Percentiles rank a stretch among this genome's conserved stretches.
Conservation (phyloP, 176 grass and related monocot species). For the Hyparrhenia diplandra region DNA sequence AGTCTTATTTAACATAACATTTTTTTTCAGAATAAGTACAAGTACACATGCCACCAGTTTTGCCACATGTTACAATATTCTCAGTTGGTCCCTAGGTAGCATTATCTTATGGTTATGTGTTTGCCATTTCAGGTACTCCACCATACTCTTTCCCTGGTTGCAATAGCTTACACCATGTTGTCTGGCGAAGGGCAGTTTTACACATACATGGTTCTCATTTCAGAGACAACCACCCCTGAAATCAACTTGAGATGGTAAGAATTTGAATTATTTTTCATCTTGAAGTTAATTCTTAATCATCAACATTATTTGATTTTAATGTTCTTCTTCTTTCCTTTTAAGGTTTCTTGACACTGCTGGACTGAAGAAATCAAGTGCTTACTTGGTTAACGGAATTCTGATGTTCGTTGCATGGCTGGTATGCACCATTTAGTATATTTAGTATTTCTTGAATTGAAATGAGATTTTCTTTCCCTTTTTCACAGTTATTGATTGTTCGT, state of each 20-base stretch:
- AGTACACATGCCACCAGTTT: background rate
- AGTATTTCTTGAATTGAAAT: background rate
- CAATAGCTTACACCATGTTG: conserved; percentile 86
- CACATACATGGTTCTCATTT: conserved; percentile 86
- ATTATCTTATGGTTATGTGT: conserved; percentile 14
- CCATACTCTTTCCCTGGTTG: conserved; percentile 71
- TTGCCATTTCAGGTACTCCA: conserved; percentile 76
- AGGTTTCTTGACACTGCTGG: conserved; percentile 98
- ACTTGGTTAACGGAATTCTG: conserved; percentile 79
- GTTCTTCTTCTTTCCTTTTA: conserved; percentile 30
- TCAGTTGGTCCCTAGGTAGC: background rate
- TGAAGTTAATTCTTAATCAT: background rate
- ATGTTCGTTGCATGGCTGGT: conserved; percentile 95
- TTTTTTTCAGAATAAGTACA: background rate
- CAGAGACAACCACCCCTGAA: conserved; percentile 81
- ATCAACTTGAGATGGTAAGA: conserved; percentile 92
- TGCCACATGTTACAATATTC: background rate
- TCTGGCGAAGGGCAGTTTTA: conserved; percentile 89
- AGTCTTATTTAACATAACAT: conserved; percentile 5
- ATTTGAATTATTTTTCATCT: background rate
- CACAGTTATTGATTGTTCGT: background rate
- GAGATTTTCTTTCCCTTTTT: background rate
- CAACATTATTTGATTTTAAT: conserved; percentile 26
- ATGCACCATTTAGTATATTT: conserved; percentile 18
- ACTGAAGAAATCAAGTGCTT: conserved; percentile 77